Evolutionary conservation across 2,329 filamentous ascomycete genomes (phyloP).

Genomic region (Colletotrichum endophyticum): DNA sequence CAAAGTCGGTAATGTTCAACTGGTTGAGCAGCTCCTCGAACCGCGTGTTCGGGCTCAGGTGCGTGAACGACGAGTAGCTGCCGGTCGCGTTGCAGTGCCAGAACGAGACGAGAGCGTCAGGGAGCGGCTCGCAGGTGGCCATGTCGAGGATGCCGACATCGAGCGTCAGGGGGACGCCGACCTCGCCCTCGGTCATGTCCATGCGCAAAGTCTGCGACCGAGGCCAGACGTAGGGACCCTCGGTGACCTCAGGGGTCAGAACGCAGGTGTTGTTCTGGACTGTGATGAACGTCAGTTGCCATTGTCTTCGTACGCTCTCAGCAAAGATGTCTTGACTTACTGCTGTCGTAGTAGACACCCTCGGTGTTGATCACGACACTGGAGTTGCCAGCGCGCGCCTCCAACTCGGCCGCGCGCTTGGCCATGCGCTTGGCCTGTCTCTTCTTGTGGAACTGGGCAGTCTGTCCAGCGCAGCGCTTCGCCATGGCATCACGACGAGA

Average conservation of each 20-base stretch:
- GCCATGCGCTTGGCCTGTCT: neutral
- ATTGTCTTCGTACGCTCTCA: neutral
- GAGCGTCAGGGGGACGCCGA: constrained; percentile 45
- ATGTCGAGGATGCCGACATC: constrained; percentile 27
- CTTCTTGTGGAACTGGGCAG: neutral
- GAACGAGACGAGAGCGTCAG: neutral
- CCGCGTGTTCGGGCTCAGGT: neutral
- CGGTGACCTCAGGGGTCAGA: constrained; percentile 5
- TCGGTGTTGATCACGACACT: constrained; percentile 6
- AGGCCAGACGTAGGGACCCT: constrained; percentile 30
- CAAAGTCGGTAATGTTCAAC: neutral
- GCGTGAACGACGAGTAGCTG: neutral
- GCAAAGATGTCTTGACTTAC: neutral
- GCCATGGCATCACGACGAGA: neutral
- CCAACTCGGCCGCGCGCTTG: constrained; percentile 2
- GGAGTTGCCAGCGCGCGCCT: neutral
- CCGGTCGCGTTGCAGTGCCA: constrained; percentile 15
- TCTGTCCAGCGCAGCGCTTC: neutral
- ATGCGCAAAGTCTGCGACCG: constrained; percentile 48
- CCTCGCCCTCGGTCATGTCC: constrained; percentile 46
- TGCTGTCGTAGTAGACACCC: neutral
- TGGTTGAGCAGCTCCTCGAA: constrained; percentile 5
- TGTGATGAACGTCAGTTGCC: neutral
- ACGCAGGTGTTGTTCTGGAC: constrained; percentile 26
- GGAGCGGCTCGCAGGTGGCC: constrained; percentile 22